phyloP scores from a whole-genome alignment of 169 alveolate species.

The Ichthyophthirius multifiliis region DNA sequence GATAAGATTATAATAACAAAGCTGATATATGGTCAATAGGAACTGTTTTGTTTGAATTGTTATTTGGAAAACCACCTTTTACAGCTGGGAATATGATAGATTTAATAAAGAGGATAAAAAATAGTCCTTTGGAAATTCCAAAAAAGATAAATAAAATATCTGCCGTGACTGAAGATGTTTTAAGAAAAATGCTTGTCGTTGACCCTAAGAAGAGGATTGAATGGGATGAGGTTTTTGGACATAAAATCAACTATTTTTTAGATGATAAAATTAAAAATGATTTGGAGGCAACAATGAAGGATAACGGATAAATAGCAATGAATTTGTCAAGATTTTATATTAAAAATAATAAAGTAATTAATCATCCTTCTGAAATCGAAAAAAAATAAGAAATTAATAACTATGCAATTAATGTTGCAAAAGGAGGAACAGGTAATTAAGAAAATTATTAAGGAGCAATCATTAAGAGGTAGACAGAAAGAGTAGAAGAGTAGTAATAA shows the following conservation, averaged over 20 bases:
- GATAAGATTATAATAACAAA: conserved; percentile 53
- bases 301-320: conserved; percentile 33
- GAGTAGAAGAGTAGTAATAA: conserved; percentile 9
- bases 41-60: conserved; percentile 47
- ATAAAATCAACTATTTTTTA: conserved; percentile 25
- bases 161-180: conserved; percentile 20
- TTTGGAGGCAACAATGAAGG: conserved; percentile 26
- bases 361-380: conserved; percentile 42
- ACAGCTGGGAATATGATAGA: conserved; percentile 43
- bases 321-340: conserved; percentile 41
- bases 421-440: conserved; percentile 14
- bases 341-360: conserved; percentile 31
- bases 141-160: conserved; percentile 29
- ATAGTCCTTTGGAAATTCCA: conserved; percentile 21
- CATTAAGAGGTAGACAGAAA: conserved; percentile 7
- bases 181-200: conserved; percentile 40
- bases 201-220: conserved; percentile 39
- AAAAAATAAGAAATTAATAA: conserved; percentile 38
- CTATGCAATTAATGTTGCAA: conserved; percentile 37
- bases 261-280: conserved; percentile 47
- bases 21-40: conserved; percentile 82
- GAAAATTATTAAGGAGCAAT: not conserved
- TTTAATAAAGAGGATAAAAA: conserved; percentile 26
- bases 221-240: conserved; percentile 38
- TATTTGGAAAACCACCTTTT: conserved; percentile 43